Base-by-base conservation (phyloP, 2,329 filamentous ascomycete species). In the Fusarium anguioides region DNA sequence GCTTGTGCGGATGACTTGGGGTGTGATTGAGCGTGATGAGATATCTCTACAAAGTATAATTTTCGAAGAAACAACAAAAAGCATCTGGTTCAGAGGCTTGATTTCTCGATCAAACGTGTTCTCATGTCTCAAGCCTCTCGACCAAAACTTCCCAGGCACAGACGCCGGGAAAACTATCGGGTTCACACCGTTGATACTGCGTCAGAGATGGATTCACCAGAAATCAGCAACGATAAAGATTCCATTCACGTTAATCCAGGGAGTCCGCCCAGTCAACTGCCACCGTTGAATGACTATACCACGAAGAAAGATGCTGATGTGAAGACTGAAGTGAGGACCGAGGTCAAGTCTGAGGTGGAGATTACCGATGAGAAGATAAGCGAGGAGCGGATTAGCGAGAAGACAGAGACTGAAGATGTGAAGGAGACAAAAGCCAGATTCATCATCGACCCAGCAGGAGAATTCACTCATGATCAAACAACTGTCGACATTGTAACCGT, bases 401-500 rank as follows among this genome's bases (percentile, higher is more conserved):
- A 42, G 8, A 40, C 49, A 2, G 52, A 46, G 3, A 46, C 40
- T 14, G 31, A 37, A 33, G 35, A 26, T 17, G 37, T 12, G n/a
- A 23, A 47, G 2, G 48, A 37, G 8, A 44, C 44, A 4, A 61
- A 57, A 24, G 23, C 18, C 17, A 65, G 58, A 3, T 79, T 80
- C 64, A 72, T 66, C 20, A 60, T 79, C 31, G 78, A 80, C 47
- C 78, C 78, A 1, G 70, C 65, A 7, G 78, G 78, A 17, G 69
- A 75, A 24, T 65, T 74, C 31, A 80, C 78, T 4, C 75, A 86
- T 66, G 85, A 87, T 58, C 80, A 86, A 68, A 87, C 85, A 1
- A 80, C 77, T 5, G 84, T 86, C 44, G 85, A 87, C 53, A 77
- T 87, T 40, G 78, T 87, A 36, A 80, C 84, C 8, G 81, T 87